Evolutionary conservation across 2,329 filamentous ascomycete genomes (phyloP).

Genomic region (Stachybotrys echinatus): DNA sequence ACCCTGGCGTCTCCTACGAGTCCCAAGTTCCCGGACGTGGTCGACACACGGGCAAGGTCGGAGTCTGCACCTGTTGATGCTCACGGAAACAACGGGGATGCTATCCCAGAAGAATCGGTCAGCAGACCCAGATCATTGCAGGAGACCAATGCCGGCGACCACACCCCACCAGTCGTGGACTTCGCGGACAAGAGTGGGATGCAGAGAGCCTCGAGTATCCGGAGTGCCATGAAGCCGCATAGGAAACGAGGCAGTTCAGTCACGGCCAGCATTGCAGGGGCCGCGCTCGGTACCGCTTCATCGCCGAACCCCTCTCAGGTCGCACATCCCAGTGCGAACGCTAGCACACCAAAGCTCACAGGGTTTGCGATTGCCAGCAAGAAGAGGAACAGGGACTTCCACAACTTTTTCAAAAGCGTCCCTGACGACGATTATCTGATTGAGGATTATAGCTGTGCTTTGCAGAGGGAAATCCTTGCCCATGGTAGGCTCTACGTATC

Average conservation of each 20-base stretch:
- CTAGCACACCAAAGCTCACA: slow-evolving; percentile 70
- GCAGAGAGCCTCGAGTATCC: slow-evolving; percentile 61
- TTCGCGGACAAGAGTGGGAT: slow-evolving; percentile 57
- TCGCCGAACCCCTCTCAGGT: slow-evolving; percentile 65
- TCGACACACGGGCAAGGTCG: slow-evolving; percentile 45
- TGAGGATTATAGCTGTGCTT: slow-evolving; percentile 94
- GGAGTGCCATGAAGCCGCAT: slow-evolving; percentile 55
- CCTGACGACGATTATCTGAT: slow-evolving; percentile 98
- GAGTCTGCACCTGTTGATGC: slow-evolving; percentile 53
- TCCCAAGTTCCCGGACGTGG: slow-evolving; percentile 46
- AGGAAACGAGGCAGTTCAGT: slow-evolving; percentile 81
- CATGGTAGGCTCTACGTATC: slow-evolving; percentile 94
- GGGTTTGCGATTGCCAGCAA: slow-evolving; percentile 96
- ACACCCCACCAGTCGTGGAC: slow-evolving; percentile 59
- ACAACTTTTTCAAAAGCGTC: slow-evolving; percentile 89
- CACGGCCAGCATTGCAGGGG: slow-evolving; percentile 43
- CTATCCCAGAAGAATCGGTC: slow-evolving; percentile 25
- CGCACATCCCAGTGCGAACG: slow-evolving; percentile 53
- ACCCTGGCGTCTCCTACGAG: slow-evolving; percentile 50
- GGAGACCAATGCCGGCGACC: slow-evolving; percentile 47
- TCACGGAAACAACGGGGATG: slow-evolving; percentile 17
- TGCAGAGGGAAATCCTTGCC: slow-evolving; percentile 91
- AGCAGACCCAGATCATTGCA: slow-evolving; percentile 45
- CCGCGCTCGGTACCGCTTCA: slow-evolving; percentile 65
- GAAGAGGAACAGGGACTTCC: slow-evolving; percentile 93